phyloP scores from a whole-genome alignment of 306 rosid species.

The Prunus persica region Prunus_persica_NCBIv2 NC_034013.1:8328501-8329000 shows the following conservation, averaged over 20 bases:
- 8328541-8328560: constrained; percentile 86
- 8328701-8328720: neutral
- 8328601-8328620: constrained; percentile 24
- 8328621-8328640: neutral
- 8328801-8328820: neutral
- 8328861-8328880: neutral
- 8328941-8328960: neutral
- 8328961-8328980: neutral
- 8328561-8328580: constrained; percentile 96
- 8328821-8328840: neutral
- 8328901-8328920: neutral
- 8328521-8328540: constrained; percentile 80
- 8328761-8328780: too few relatives aligned
- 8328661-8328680: neutral
- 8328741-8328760: too few relatives aligned
- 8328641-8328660: neutral
- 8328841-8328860: neutral
- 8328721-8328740: too few relatives aligned
- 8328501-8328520: constrained; percentile 92
- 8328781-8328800: too few relatives aligned
- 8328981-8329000: neutral
- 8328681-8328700: neutral
- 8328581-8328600: constrained; percentile 55
- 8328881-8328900: neutral
- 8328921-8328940: neutral